Evolutionary conservation across 352 stramenopile genomes (phyloP).

Genomic region (Globisporangium cylindrosporum): DNA sequence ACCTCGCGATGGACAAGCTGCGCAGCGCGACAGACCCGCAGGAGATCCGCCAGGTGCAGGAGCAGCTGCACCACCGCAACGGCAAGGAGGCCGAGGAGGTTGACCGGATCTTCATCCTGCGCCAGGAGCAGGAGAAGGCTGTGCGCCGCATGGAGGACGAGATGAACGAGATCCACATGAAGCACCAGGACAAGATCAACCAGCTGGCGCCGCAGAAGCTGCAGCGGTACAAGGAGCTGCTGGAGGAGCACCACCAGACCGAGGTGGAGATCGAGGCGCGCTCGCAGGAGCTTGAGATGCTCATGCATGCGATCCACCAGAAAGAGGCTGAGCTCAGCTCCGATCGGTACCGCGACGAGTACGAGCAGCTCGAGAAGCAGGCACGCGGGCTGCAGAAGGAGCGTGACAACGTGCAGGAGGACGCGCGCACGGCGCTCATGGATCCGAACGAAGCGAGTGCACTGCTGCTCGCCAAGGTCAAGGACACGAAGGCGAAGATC

Average conservation of each 20-base stretch:
- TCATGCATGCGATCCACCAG: slow-evolving; percentile 72
- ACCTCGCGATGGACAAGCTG: slow-evolving; percentile 92
- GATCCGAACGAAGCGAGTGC: slow-evolving; percentile 83
- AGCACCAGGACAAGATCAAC: slow-evolving; percentile 88
- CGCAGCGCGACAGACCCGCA: slow-evolving; percentile 60
- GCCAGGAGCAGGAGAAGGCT: slow-evolving; percentile 77
- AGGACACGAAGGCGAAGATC: slow-evolving; percentile 84
- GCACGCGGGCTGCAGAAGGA: slow-evolving; percentile 73
- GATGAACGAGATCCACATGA: slow-evolving; percentile 73
- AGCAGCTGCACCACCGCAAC: slow-evolving; percentile 71
- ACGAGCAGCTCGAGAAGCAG: slow-evolving; percentile 67
- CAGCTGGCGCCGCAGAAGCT: slow-evolving; percentile 85
- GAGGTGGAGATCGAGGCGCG: slow-evolving; percentile 73
- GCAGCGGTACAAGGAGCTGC: slow-evolving; percentile 68
- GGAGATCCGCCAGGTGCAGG: slow-evolving; percentile 68
- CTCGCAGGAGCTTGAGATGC: slow-evolving; percentile 65
- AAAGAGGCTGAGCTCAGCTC: slow-evolving; percentile 69
- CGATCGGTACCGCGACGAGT: slow-evolving; percentile 75
- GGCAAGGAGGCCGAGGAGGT: slow-evolving; percentile 86
- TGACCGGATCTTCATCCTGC: slow-evolving; percentile 86
- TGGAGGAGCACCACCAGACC: slow-evolving; percentile 69
- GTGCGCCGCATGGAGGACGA: slow-evolving; percentile 71
- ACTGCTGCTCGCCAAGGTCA: slow-evolving; percentile 83
- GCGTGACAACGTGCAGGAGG: slow-evolving; percentile 68
- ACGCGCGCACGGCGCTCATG: slow-evolving; percentile 86